Evolutionary conservation across 2,329 filamentous ascomycete species (phyloP), one percentile per base, ranked within the genome.

Genomic region (Aspergillus eucalypticola): DNA sequence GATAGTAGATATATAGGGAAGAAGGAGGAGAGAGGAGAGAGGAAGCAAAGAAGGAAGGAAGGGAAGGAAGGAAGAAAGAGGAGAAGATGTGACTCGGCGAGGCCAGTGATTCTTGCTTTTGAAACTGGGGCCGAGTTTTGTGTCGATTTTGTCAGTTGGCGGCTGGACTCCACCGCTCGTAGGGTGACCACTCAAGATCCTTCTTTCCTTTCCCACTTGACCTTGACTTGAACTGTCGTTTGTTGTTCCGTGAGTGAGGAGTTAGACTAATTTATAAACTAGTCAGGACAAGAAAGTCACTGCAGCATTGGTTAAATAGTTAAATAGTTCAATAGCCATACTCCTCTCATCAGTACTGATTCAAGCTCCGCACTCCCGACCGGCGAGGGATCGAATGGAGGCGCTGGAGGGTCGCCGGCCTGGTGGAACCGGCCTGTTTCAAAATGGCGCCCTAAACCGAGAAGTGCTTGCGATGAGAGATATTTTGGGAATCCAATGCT

Each of bases 391-490:
- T 52, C 56, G 46, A 53, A 42, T 58, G 55, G 46, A 41, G 29
- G 32, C 54, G 41, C 44, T 57, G 52, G 27, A 48, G 54, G 38
- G 55, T 25, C 23, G 56, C 41, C 42, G 55, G 46, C 23, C 25
- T 54, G 60, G 62, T 66, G 64, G 64, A 60, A 56, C 64, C 64
- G 46, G 52, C 38, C 35, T 56, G 63, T 66, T 66, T 66, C 64
- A 63, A 62, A 66, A 66, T 62, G 61, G 64, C 64, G 63, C 63
- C 56, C 55, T 56, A 49, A 49, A 49, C 17, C 13, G 44, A 49
- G 11, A 27, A 21, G 25, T 41, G 38, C 41, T 23, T 54, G 52
- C 39, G 25, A 23, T 41, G 32, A 38, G 27, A 29, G 32, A 48
- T 48, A 32, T 35, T 39, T 49, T 46, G 13, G 29, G 41, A 23